Evolutionary conservation across 106 monocot genomes (phyloP).

Genomic region (Allium cepa): DNA sequence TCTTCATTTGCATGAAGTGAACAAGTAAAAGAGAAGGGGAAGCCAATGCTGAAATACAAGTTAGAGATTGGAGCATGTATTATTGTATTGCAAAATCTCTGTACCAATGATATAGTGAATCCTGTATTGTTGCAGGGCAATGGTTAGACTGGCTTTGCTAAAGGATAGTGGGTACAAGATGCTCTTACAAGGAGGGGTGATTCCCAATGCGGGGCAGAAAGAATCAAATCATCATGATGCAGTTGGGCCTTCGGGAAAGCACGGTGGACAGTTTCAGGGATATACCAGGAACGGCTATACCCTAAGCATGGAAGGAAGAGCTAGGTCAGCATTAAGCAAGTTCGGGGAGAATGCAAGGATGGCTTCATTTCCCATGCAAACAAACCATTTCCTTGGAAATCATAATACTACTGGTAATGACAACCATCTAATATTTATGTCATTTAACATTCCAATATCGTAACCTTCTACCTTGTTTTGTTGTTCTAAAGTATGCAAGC

Average conservation of each 20-base stretch:
- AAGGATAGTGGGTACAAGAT: slow-evolving; percentile 77
- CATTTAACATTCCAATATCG: too few species aligned
- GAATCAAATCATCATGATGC: background rate
- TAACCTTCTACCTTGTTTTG: too few species aligned
- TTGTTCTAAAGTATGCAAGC: too few species aligned
- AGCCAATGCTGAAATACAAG: too few species aligned
- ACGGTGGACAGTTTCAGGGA: slow-evolving; percentile 15
- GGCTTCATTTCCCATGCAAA: slow-evolving; percentile 24
- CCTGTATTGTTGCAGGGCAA: slow-evolving; percentile 32
- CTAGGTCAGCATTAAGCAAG: slow-evolving; percentile 56
- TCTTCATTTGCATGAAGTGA: too few species aligned
- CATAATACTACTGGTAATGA: slow-evolving; percentile 31
- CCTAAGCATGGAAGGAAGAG: slow-evolving; percentile 56
- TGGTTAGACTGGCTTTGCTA: slow-evolving; percentile 65
- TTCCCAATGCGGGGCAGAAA: slow-evolving; percentile 25
- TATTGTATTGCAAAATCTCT: too few species aligned
- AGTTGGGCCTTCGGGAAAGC: slow-evolving; percentile 9
- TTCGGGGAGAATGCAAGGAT: slow-evolving; percentile 78
- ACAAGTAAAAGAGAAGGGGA: too few species aligned
- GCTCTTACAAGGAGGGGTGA: slow-evolving; percentile 88
- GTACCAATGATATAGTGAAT: too few species aligned
- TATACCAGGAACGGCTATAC: slow-evolving; percentile 11
- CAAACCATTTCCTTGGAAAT: slow-evolving; percentile 9
- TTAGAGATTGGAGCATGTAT: too few species aligned
- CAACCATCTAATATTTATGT: background rate